phyloP scores from a whole-genome alignment of 345 rosid genomes.

The Angophora floribunda region DNA sequence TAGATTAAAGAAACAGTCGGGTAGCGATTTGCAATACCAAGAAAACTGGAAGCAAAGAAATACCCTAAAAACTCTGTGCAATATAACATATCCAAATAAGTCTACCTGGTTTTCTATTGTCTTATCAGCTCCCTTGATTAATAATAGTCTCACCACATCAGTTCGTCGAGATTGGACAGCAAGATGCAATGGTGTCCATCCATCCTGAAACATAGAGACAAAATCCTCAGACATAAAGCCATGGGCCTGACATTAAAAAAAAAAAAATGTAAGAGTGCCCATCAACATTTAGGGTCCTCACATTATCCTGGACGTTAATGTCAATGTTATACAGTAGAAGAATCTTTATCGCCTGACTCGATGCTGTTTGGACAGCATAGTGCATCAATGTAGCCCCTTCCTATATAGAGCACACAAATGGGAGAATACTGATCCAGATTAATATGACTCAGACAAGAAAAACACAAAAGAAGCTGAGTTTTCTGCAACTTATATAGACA shows the following conservation, averaged over 20 bases:
- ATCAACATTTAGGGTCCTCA: slow-evolving; percentile 14
- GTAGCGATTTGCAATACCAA: neutral
- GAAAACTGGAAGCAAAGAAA: neutral
- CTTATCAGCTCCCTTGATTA: slow-evolving; percentile 73
- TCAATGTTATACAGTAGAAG: slow-evolving; percentile 76
- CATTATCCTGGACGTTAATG: slow-evolving; percentile 76
- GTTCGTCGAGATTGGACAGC: slow-evolving; percentile 84
- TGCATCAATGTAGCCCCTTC: slow-evolving; percentile 90
- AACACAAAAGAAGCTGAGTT: neutral
- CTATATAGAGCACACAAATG: slow-evolving; percentile 14
- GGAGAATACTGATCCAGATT: neutral
- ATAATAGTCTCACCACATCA: slow-evolving; percentile 66
- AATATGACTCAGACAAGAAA: neutral
- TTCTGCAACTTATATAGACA: neutral
- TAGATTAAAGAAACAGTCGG: neutral
- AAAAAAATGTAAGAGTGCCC: neutral
- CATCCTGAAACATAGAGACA: slow-evolving; percentile 47
- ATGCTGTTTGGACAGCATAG: slow-evolving; percentile 86
- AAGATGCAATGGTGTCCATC: slow-evolving; percentile 95
- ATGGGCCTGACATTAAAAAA: neutral
- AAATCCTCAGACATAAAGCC: neutral
- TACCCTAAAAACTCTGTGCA: neutral
- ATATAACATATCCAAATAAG: neutral
- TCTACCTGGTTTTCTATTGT: slow-evolving; percentile 47
- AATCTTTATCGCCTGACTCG: slow-evolving; percentile 63